These are phyloP conservation scores for Neurospora sp. DNA, from an alignment of 495 filamentous ascomycete genomes.

Conservation along the genomic window DNA sequence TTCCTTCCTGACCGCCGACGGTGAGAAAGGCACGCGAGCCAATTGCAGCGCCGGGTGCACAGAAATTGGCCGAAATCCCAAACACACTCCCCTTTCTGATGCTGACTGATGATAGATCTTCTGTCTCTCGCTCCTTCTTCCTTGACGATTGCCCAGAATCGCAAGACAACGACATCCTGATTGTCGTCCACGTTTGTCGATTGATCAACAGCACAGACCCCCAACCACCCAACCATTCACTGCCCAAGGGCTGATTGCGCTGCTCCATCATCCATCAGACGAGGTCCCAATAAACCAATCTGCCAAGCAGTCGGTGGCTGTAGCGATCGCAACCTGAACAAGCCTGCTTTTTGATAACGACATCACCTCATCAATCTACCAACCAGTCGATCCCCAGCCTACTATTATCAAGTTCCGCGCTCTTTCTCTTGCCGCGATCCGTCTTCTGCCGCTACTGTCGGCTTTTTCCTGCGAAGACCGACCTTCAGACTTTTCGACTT, in stretches of 20 bases:
- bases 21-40: background rate
- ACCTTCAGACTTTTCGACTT: background rate
- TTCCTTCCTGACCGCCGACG: background rate
- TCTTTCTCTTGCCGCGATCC: background rate
- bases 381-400: background rate
- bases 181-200: background rate
- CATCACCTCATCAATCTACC: background rate
- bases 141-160: background rate
- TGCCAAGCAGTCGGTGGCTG: background rate
- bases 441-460: background rate
- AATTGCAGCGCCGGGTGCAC: background rate
- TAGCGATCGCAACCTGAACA: background rate
- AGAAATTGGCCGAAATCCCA: background rate
- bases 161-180: background rate
- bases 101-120: background rate
- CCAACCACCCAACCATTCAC: background rate
- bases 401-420: background rate
- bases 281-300: background rate
- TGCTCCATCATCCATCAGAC: background rate
- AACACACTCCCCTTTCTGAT: background rate
- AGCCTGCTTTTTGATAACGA: background rate
- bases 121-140: background rate
- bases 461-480: background rate
- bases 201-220: background rate
- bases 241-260: background rate